Percentiles rank a stretch among this genome's conserved stretches.
Conservation (phyloP, 73 alveolate genomes). For the Tetrahymena thermophila region DNA sequence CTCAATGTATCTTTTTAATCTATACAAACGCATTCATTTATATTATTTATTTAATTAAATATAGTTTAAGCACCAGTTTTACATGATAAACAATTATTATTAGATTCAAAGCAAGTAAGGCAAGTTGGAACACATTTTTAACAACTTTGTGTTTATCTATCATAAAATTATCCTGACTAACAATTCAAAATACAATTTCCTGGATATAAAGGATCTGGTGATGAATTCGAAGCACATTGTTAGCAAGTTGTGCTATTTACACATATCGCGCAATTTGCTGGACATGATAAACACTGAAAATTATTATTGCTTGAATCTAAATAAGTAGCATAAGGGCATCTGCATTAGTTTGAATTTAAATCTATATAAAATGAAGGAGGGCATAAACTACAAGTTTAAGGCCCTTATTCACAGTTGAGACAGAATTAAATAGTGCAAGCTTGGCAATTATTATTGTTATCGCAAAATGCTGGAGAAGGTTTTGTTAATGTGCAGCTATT, state of each 20-base stretch:
- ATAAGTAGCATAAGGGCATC: background rate
- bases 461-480: background rate
- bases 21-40: background rate
- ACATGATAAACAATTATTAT: background rate
- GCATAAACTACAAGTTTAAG: background rate
- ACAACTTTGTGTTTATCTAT: background rate
- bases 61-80: background rate
- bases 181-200: background rate
- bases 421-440: background rate
- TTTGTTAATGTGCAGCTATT: background rate
- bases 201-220: background rate
- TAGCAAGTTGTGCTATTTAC: background rate
- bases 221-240: background rate
- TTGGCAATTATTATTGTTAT: background rate
- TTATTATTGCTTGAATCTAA: background rate
- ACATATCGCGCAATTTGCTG: background rate
- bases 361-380: background rate
- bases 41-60: background rate
- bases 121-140: background rate
- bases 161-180: background rate
- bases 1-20: background rate
- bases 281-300: background rate
- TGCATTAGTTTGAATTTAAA: background rate
- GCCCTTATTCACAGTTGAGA: background rate
- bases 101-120: background rate